Percentiles rank a stretch among this genome's conserved stretches.
These are phyloP conservation scores for Trichoderma brevicompactum DNA, from an alignment of 2,329 filamentous ascomycete species.

Conservation along the genomic window DNA sequence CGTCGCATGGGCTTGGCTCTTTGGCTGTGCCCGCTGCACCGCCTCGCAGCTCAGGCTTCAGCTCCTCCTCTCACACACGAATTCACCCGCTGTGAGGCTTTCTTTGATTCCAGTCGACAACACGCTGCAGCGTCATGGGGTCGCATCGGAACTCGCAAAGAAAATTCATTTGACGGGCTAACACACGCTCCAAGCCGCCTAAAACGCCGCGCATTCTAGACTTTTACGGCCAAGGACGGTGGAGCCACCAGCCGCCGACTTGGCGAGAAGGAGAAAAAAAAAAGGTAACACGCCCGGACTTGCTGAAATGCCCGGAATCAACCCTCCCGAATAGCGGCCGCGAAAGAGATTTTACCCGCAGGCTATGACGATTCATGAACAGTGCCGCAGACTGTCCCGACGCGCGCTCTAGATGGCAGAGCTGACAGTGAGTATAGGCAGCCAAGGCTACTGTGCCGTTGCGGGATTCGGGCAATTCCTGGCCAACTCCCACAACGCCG, in stretches of 20 bases:
- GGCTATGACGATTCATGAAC: conserved; percentile 14
- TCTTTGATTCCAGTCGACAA: not conserved
- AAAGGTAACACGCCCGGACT: conserved; percentile 14
- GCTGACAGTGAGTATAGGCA: no score
- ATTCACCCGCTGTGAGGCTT: not conserved
- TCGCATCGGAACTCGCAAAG: no score
- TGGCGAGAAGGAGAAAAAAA: not conserved
- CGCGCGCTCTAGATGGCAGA: no score
- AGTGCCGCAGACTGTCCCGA: not conserved
- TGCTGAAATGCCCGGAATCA: conserved; percentile 2
- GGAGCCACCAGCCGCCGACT: not conserved
- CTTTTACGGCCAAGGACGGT: not conserved
- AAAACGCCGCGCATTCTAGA: not conserved
- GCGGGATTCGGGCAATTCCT: conserved; percentile 6
- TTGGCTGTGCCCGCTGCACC: conserved; percentile 20
- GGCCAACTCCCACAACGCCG: not conserved
- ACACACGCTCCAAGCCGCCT: no score
- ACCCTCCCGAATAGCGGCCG: conserved; percentile 4
- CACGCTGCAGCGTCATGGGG: no score
- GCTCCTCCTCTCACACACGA: not conserved
- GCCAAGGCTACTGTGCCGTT: no score
- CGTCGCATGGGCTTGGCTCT: not conserved
- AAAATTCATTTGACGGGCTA: no score
- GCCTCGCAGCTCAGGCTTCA: not conserved
- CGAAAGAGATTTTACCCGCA: conserved; percentile 8